Evolutionary conservation across 1,284 basidiomycete genomes (phyloP), one percentile per base, ranked within the genome.

Genomic region (Leccinum griseonigrum): DNA sequence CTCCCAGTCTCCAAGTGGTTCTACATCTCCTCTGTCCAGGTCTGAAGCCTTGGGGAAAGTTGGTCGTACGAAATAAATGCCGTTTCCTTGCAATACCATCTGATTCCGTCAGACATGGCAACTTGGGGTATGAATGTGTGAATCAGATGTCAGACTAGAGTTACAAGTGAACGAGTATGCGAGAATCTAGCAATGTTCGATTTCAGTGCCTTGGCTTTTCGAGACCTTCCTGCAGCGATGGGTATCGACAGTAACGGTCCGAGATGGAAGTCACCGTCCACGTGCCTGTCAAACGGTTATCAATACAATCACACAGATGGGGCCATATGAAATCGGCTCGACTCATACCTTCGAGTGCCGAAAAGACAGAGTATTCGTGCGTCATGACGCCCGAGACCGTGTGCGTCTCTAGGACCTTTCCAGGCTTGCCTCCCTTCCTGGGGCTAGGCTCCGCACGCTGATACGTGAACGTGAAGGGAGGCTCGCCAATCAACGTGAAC

Each of bases 391-490:
- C 91, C 13, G 93, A 92, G 36, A 94, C 87, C 0, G 91, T 94
- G 69, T 94, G 94, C 26, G 93, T 95, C 72, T 97, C 94, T 11
- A 95, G 81, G 18, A 95, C 86, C 71, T 87, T 90, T 59, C 85
- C 86, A 46, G 83, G 78, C 66, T 83, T 86, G 34, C 83, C 82
- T 51, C 85, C 84, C 73, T 88, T 90, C 77, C 82, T 85, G 8
- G 77, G 72, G 68, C 77, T 83, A 29, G 85, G 79, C 74, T 92
- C 91, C 2, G 91, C 84, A 53, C 94, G 84, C 73, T 95, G 93
- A 74, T 95, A 95, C 0, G 93, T 94, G 76, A 99, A 98, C 1
- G 95, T 91, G 78, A 97, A 99, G 0, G 97, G 97, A 40, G 97
- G 91, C 68, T 92, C 91, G 59, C 97, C 97, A 53, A 87, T 81